phyloP scores from a whole-genome alignment of 2,329 filamentous ascomycete species.

The Aspergillus aculeatinus region DNA sequence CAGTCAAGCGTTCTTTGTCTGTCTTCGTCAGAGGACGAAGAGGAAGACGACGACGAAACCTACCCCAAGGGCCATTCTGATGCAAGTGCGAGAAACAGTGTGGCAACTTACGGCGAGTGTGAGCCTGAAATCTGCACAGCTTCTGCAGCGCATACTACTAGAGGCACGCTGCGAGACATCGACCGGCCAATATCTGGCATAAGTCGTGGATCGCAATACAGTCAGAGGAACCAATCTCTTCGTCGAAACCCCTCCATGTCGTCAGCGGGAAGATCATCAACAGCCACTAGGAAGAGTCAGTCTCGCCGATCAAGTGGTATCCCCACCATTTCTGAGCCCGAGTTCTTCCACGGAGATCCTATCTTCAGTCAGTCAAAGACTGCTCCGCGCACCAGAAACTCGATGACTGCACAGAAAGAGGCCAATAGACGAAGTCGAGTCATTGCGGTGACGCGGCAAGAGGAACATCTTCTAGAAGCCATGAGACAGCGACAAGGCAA shows the following conservation, averaged over 20 bases:
- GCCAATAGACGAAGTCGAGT: slow-evolving; percentile 45
- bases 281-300: slow-evolving; percentile 23
- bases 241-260: slow-evolving; percentile 27
- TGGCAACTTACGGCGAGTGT: slow-evolving; percentile 41
- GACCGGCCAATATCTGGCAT: slow-evolving; percentile 28
- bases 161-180: slow-evolving; percentile 29
- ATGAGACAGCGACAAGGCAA: slow-evolving; percentile 51
- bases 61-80: slow-evolving; percentile 16
- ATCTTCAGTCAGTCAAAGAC: slow-evolving; percentile 24
- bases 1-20: slow-evolving; percentile 49
- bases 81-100: slow-evolving; percentile 36
- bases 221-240: slow-evolving; percentile 18
- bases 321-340: slow-evolving; percentile 37
- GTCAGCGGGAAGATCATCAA: slow-evolving; percentile 30
- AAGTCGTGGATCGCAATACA: slow-evolving; percentile 26
- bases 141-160: slow-evolving; percentile 37
- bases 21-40: slow-evolving; percentile 51
- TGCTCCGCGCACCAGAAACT: slow-evolving; percentile 7
- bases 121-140: slow-evolving; percentile 46
- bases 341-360: slow-evolving; percentile 25
- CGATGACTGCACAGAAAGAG: slow-evolving; percentile 26
- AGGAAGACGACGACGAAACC: slow-evolving; percentile 32
- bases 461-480: slow-evolving; percentile 52
- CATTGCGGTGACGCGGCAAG: slow-evolving; percentile 55
- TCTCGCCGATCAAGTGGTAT: slow-evolving; percentile 33